Evolutionary conservation across 306 rosid species (phyloP).

Genomic region (Fragaria ananassa): DNA sequence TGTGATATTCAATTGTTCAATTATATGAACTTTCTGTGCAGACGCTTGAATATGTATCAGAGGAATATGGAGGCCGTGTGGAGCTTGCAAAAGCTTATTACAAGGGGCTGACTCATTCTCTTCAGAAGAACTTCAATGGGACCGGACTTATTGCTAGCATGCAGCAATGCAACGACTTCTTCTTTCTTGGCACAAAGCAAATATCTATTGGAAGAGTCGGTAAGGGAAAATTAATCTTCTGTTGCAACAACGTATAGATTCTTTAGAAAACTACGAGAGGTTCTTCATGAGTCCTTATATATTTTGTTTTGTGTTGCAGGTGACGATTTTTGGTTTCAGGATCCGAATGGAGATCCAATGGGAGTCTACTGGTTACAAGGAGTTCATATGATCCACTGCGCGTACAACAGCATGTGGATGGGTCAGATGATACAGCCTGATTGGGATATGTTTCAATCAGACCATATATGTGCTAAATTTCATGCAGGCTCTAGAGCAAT

Average conservation of each 20-base stretch:
- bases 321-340: conserved; percentile 94
- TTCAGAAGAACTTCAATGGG: conserved; percentile 72
- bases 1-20: not conserved
- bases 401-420: conserved; percentile 97
- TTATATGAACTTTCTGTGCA: conserved; percentile 10
- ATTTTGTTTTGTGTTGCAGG: conserved; percentile 34
- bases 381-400: conserved; percentile 83
- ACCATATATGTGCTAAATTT: conserved; percentile 70
- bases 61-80: conserved; percentile 80
- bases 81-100: conserved; percentile 76
- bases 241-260: not conserved
- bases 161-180: conserved; percentile 94
- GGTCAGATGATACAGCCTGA: conserved; percentile 85
- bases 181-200: conserved; percentile 79
- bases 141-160: conserved; percentile 78
- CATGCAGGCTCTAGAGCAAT: conserved; percentile 90
- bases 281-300: not conserved
- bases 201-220: conserved; percentile 74
- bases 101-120: conserved; percentile 55
- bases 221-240: conserved; percentile 21
- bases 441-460: conserved; percentile 98
- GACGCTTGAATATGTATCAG: conserved; percentile 65
- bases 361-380: conserved; percentile 86
- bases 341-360: conserved; percentile 89
- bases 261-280: not conserved